Base-by-base conservation (phyloP, 2,329 filamentous ascomycete genomes). In the Sarocladiaceae sp. region DNA sequence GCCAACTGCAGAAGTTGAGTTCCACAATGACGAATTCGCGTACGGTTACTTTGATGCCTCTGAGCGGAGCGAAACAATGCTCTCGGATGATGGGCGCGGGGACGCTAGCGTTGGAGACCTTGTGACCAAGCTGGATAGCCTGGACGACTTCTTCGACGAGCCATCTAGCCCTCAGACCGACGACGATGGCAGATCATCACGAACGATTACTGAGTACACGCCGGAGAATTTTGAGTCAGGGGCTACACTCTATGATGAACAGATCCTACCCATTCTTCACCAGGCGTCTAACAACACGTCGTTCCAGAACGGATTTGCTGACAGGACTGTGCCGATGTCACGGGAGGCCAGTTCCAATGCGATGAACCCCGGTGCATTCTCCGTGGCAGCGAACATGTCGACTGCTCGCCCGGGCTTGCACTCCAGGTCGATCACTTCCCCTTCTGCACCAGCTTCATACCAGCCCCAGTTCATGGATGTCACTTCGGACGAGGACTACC, bases 251-350 rank as follows among this genome's bases (percentile, higher is more conserved):
- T 97, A 97, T 67, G 92, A 97, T 61, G 90, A 96, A 66, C 90
- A 96, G 64, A 95, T 94, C 6, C 77, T 94, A 11, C 93, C 93
- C 0, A 95, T 97, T 50, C 72, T 97, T 5, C 88, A 94, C 60
- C 89, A 94, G 63, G 94, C 90, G 63, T 89, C 79, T 11, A 93
- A 84, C 57, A 86, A 87, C 33, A 81, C 84, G 1, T 91, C 84
- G 2, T 94, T 97, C 67, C 90, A 96, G 60, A 95, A 92, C 61
- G 90, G 90, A 4, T 93, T 97, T 60, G 82, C 85, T 1, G 93
- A 97, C 62, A 77, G 86, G 22, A 78, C 83, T 1, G 78, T 82
- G 4, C 71, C 81, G 12, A 69, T 79, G 65, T 78, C 79, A 12
- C 82, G 84, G 18, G 84, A 83, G 13, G 75, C 76, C 20, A 82